Evolutionary conservation across 768 basidiomycete species (phyloP).

Genomic region (Tephrocybe sp.): DNA sequence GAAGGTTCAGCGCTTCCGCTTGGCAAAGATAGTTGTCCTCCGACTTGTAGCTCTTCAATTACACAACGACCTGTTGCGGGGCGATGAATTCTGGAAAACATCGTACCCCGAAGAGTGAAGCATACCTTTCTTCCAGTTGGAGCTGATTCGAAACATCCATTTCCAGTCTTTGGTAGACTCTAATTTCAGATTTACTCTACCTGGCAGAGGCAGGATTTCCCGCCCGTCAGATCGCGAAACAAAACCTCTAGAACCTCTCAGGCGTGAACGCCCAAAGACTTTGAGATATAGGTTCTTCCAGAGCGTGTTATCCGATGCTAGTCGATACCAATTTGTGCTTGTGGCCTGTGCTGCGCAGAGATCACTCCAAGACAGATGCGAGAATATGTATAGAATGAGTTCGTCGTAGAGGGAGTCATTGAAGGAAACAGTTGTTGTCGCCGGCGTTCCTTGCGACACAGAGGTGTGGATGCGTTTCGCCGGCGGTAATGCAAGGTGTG

Average conservation of each 20-base stretch:
- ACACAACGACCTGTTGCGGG: constrained; percentile 57
- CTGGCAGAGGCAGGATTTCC: constrained; percentile 58
- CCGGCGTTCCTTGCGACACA: not conserved
- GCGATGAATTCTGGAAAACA: not conserved
- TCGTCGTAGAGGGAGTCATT: constrained; percentile 70
- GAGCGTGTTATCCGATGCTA: constrained; percentile 68
- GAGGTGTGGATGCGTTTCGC: constrained; percentile 51
- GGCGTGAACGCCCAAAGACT: constrained; percentile 63
- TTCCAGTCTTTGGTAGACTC: constrained; percentile 65
- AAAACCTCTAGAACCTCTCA: constrained; percentile 68
- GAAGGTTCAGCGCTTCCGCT: not conserved
- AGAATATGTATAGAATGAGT: constrained; percentile 70
- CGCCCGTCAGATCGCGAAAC: constrained; percentile 53
- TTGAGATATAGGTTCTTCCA: constrained; percentile 67
- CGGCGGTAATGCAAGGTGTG: constrained; percentile 48
- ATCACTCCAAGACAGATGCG: constrained; percentile 62
- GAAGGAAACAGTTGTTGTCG: constrained; percentile 35
- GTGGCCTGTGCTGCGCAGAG: constrained; percentile 63
- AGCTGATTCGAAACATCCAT: constrained; percentile 83
- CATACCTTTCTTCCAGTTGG: constrained; percentile 78
- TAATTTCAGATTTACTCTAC: constrained; percentile 38
- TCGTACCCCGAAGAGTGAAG: not conserved
- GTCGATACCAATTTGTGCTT: constrained; percentile 63
- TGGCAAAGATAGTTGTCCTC: constrained; percentile 2
- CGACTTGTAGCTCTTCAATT: constrained; percentile 38